phyloP scores from a whole-genome alignment of 169 alveolate species.

The Plasmodium gaboni region DNA sequence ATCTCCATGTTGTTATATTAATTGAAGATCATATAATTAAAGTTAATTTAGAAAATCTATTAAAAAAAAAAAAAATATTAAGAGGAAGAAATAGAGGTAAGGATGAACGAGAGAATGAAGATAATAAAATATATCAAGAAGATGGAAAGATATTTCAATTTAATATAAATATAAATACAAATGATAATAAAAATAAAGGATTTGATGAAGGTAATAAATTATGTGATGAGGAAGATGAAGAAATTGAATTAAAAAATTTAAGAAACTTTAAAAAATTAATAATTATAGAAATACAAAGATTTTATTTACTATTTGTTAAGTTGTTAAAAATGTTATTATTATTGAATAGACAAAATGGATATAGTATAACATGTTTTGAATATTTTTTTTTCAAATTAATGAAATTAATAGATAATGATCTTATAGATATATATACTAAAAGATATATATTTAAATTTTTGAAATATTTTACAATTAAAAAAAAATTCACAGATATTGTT shows the following conservation, averaged over 20 bases:
- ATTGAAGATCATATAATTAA: constrained; percentile 59
- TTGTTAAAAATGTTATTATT: constrained; percentile 29
- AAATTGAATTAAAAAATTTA: constrained; percentile 33
- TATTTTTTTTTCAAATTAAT: constrained; percentile 48
- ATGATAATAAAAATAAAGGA: too few species aligned
- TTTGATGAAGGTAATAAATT: neutral
- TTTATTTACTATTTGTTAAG: constrained; percentile 58
- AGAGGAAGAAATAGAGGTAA: too few species aligned
- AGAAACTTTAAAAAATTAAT: constrained; percentile 36
- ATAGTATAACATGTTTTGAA: constrained; percentile 39
- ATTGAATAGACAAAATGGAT: constrained; percentile 26
- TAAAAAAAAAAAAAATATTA: constrained; percentile 27
- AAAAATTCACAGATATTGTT: constrained; percentile 54
- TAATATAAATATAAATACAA: too few species aligned
- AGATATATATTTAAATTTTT: constrained; percentile 25
- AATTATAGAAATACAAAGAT: constrained; percentile 37
- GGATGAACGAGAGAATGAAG: too few species aligned
- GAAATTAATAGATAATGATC: constrained; percentile 38
- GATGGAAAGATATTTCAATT: too few species aligned
- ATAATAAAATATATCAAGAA: too few species aligned
- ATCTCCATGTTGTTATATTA: constrained; percentile 3
- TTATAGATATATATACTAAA: constrained; percentile 44
- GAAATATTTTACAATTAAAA: constrained; percentile 53
- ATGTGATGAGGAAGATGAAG: neutral
- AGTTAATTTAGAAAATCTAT: constrained; percentile 15